Evolutionary conservation across 805 yeast genomes (phyloP).

Genomic region (Metschnikowia peoriensis): DNA sequence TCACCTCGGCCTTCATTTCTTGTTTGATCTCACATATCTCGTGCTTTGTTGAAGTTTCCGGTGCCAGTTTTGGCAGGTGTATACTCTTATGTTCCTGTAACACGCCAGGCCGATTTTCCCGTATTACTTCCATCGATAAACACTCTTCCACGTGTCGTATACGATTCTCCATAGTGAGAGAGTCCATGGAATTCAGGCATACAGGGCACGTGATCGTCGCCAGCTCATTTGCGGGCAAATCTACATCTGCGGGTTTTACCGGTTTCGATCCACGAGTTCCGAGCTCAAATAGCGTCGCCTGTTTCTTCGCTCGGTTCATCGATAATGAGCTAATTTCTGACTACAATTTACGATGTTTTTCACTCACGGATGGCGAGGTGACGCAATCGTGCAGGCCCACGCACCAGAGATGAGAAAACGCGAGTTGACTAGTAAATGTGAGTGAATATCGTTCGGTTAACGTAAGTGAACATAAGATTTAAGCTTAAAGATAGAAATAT

Average conservation of each 20-base stretch:
- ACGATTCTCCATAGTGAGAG: constrained; percentile 40
- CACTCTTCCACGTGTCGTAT: constrained; percentile 58
- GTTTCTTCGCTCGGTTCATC: constrained; percentile 4
- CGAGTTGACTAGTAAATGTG: too few relatives aligned
- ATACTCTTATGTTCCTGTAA: too few relatives aligned
- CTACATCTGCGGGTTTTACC: neutral
- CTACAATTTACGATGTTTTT: neutral
- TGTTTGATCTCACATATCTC: constrained; percentile 26
- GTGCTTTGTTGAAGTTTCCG: neutral
- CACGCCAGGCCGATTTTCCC: constrained; percentile 21
- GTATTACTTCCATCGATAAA: constrained; percentile 29
- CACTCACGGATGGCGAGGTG: constrained; percentile 2
- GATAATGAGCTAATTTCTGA: neutral
- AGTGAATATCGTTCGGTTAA: too few relatives aligned
- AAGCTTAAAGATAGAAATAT: neutral
- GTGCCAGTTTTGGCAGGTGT: neutral
- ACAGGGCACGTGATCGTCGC: constrained; percentile 46
- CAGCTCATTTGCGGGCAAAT: neutral
- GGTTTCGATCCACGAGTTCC: neutral
- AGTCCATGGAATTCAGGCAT: constrained; percentile 42
- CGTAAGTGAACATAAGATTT: too few relatives aligned
- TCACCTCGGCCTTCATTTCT: neutral
- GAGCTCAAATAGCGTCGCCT: constrained; percentile 1
- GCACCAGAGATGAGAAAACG: too few relatives aligned
- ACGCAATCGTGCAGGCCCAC: constrained; percentile 9